phyloP scores from a whole-genome alignment of 352 stramenopile genomes.

The Peronosclerospora sorghi region DNA sequence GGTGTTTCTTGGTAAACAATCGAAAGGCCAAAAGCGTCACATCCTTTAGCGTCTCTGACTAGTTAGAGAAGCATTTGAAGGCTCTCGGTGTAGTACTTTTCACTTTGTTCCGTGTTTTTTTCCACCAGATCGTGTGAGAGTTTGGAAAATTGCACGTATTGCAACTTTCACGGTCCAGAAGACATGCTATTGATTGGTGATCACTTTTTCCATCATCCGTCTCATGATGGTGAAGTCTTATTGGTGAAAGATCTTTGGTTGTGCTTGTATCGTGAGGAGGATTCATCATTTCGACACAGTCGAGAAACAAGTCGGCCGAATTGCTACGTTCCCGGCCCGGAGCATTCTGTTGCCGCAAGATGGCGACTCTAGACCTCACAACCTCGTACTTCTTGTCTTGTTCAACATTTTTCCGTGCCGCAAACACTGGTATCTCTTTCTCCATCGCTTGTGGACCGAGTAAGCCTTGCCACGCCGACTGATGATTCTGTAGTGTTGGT shows the following conservation, averaged over 20 bases:
- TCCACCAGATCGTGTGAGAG: constrained; percentile 15
- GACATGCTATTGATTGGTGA: constrained; percentile 7
- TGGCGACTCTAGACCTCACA: constrained; percentile 39
- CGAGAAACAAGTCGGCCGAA: constrained; percentile 73
- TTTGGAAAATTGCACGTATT: constrained; percentile 10
- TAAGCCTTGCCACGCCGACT: constrained; percentile 42
- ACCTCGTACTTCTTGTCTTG: constrained; percentile 9
- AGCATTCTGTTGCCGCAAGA: constrained; percentile 23
- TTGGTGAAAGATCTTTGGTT: background rate
- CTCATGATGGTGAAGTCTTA: constrained; percentile 10
- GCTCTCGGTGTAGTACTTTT: background rate
- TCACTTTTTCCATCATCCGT: constrained; percentile 21
- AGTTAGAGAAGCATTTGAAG: background rate
- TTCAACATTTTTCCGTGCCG: background rate
- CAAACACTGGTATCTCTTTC: constrained; percentile 14
- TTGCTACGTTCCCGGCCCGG: constrained; percentile 45
- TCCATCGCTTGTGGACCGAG: constrained; percentile 22
- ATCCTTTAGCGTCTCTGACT: background rate
- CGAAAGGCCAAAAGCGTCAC: too few species aligned
- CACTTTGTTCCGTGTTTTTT: constrained; percentile 5
- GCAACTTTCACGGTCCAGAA: constrained; percentile 13
- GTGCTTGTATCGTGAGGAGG: constrained; percentile 17
- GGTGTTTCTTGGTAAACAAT: too few species aligned
- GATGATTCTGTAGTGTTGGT: constrained; percentile 41
- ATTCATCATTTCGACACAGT: constrained; percentile 64